Conservation (phyloP, 2,329 filamentous ascomycete species). For the Cordyceps pruinosa region DNA sequence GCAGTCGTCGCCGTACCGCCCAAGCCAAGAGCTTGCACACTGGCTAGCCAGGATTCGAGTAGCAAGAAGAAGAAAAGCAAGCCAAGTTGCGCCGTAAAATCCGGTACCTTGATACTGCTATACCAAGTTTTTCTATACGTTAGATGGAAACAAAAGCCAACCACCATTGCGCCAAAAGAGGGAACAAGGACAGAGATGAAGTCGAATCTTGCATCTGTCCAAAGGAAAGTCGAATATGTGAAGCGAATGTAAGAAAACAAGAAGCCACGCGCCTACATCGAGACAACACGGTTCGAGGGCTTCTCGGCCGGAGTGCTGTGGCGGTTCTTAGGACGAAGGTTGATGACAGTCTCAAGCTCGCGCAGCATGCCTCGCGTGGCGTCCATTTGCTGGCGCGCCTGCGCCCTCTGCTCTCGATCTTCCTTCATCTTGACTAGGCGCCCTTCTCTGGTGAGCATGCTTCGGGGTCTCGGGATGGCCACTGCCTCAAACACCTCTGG, state of each 20-base stretch:
- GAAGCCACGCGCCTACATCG: constrained; percentile 30
- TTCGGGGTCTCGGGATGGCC: constrained; percentile 62
- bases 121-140: neutral
- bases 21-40: neutral
- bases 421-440: constrained; percentile 82
- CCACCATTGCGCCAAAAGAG: neutral
- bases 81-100: constrained; percentile 2
- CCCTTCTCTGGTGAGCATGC: constrained; percentile 74
- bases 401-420: constrained; percentile 68
- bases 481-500: constrained; percentile 89
- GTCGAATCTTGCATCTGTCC: neutral
- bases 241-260: neutral
- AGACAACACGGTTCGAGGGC: constrained; percentile 31
- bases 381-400: constrained; percentile 66
- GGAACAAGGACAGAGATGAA: neutral
- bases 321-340: constrained; percentile 37
- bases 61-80: neutral
- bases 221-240: constrained; percentile 5
- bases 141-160: neutral
- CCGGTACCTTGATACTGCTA: neutral
- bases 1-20: neutral
- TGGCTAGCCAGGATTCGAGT: neutral
- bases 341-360: constrained; percentile 87
- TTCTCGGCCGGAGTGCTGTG: constrained; percentile 28
- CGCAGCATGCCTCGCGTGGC: constrained; percentile 84